Evolutionary conservation across 352 stramenopile species (phyloP), one percentile per base, ranked within the genome.

Genomic region (Globisporangium emineosum): DNA sequence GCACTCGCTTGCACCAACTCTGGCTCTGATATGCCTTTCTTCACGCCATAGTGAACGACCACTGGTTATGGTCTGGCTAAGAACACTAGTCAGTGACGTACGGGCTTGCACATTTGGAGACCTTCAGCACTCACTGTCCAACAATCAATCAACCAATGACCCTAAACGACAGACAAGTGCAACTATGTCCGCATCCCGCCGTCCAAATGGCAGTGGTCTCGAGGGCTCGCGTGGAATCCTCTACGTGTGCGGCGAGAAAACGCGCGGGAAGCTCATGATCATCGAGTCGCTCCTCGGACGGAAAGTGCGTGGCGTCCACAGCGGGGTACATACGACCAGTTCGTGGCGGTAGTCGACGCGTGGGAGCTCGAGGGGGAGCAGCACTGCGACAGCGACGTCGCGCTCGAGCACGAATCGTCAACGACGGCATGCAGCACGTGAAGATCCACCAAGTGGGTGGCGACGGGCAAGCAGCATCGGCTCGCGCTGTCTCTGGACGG

Each of bases 401-500:
- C 64, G 21, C 61, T 82, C 3, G 75, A 83, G 60, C 71, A 68
- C 21, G 69, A 82, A 67, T 69, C 25, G 72, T 79, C 15, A 55
- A 57, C 9, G 55, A 79, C 23, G 69, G 66, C 21, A 50, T 86
- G 19, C 64, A 85, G 40, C 73, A 86, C 27, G 67, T 83, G 21
- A 80, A 82, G 40, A 63, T 92, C 3, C 75, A 83, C 19, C 71
- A 86, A n/a, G n/a, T n/a, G n/a, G 25, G 49, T 89, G 25, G 73
- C 80, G 2, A 73, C 85, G 47, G 84, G 84, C 19, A 72, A 75
- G 55, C 63, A 74, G n/a, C 80, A 93, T 56, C 73, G 76, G n/a
- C 68, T 87, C 5, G 76, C 75, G 10, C 64, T 89, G 2, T 82
- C 79, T 12, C 62, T 90, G 12, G 76, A 93, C 40, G 81, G 84